Percentiles rank a stretch among this genome's conserved stretches.
Conservation (phyloP, 805 yeast genomes). For the Sungouiella thailandica region DNA sequence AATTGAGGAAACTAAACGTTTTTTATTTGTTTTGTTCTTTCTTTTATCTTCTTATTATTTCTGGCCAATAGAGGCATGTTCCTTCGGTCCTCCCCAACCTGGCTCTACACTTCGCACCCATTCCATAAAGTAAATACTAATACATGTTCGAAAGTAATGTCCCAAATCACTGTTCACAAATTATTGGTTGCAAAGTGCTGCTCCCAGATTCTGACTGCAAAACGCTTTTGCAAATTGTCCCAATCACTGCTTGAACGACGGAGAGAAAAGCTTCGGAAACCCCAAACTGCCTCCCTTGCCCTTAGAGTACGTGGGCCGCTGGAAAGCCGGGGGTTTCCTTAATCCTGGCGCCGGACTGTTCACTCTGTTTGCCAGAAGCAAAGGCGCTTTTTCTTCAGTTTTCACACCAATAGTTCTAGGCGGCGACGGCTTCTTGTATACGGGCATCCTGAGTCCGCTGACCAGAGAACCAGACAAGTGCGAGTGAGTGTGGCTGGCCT, state of each 20-base stretch:
- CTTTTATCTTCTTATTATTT: background rate
- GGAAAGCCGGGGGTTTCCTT: constrained; percentile 13
- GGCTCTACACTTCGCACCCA: too few species aligned
- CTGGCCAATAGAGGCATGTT: too few species aligned
- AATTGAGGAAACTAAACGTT: constrained; percentile 1
- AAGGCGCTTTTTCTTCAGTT: background rate
- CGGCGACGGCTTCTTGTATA: constrained; percentile 11
- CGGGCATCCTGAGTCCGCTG: constrained; percentile 17
- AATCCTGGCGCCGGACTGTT: constrained; percentile 3
- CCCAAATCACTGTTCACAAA: background rate
- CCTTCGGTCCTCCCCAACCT: too few species aligned
- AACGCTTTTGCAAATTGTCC: too few species aligned
- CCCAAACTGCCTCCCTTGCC: constrained; percentile 7
- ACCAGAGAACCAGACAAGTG: too few species aligned
- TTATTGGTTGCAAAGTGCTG: background rate
- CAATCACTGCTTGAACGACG: constrained; percentile 12
- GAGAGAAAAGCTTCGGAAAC: constrained; percentile 14
- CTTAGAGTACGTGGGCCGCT: constrained; percentile 10
- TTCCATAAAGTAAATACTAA: too few species aligned
- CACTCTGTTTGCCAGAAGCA: too few species aligned
- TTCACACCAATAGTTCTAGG: too few species aligned
- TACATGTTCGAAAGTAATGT: too few species aligned
- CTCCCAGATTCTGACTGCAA: too few species aligned
- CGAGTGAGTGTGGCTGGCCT: too few species aligned
- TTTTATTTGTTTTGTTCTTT: too few species aligned